Percentiles rank a stretch among this genome's conserved stretches.
Evolutionary conservation across 345 rosid genomes (phyloP).

Genomic region (Syzygium oleosum): DNA sequence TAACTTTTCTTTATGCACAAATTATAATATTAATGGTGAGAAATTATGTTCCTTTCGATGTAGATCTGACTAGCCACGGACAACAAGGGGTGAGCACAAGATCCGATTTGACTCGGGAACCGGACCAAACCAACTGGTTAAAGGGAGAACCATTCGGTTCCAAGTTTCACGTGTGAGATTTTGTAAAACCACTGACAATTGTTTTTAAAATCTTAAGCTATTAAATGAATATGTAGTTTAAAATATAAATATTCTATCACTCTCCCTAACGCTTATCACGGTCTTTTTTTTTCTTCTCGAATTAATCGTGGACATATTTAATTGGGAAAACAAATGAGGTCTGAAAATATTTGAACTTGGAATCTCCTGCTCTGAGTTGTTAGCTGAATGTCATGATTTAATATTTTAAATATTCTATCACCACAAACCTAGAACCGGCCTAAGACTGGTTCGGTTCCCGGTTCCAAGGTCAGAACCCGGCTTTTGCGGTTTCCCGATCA

Average conservation of each 20-base stretch:
- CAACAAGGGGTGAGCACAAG: background rate
- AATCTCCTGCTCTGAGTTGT: too few relatives aligned
- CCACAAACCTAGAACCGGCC: background rate
- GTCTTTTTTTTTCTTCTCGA: too few relatives aligned
- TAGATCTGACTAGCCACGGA: background rate
- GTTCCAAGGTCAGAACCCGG: background rate
- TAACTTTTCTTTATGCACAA: background rate
- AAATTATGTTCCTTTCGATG: background rate
- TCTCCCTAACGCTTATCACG: too few relatives aligned
- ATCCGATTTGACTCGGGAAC: background rate
- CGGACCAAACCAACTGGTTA: fast-evolving
- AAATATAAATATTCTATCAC: too few relatives aligned
- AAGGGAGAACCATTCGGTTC: background rate
- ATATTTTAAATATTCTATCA: too few relatives aligned
- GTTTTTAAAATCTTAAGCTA: too few relatives aligned
- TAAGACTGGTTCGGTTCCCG: fast-evolving
- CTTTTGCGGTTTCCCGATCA: fast-evolving
- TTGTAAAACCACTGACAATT: too few relatives aligned
- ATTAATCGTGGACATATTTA: too few relatives aligned
- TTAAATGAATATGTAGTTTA: too few relatives aligned
- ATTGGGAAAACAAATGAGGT: too few relatives aligned
- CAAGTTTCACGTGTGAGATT: background rate
- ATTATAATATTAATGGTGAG: background rate
- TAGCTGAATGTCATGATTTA: too few relatives aligned
- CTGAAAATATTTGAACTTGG: too few relatives aligned